Conservation (phyloP, 225 moss, liverwort and hornwort genomes). For the Sphagnum tenellum region DNA sequence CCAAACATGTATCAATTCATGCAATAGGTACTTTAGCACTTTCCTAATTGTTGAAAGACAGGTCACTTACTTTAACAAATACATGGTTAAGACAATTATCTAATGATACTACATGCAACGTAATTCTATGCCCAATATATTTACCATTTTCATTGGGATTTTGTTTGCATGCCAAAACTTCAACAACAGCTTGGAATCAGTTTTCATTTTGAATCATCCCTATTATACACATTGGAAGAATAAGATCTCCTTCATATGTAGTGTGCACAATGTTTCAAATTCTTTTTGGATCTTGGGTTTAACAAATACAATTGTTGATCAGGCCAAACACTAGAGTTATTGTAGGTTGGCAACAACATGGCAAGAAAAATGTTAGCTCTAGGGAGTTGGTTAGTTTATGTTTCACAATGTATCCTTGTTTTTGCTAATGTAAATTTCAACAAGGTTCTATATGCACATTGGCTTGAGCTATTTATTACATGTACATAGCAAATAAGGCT, state of each 20-base stretch:
- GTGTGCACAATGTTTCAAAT: no score
- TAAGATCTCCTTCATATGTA: background rate
- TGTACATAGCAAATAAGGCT: no score
- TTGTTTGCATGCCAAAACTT: no score
- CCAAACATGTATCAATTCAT: slow-evolving; percentile 47
- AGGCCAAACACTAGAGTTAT: slow-evolving; percentile 39
- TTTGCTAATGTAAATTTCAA: no score
- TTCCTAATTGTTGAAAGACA: slow-evolving; percentile 31
- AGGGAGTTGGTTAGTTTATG: slow-evolving; percentile 28
- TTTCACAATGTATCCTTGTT: no score
- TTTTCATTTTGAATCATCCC: no score
- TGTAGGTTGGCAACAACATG: slow-evolving; percentile 46
- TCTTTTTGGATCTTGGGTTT: background rate
- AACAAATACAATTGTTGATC: slow-evolving; percentile 29
- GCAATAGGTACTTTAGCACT: slow-evolving; percentile 31
- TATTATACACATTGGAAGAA: background rate
- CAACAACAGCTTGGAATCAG: no score
- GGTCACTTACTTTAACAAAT: slow-evolving; percentile 29
- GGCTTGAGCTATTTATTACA: no score
- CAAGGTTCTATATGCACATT: no score
- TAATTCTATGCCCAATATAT: slow-evolving; percentile 4
- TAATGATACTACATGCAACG: slow-evolving; percentile 40
- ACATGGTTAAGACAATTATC: slow-evolving; percentile 40
- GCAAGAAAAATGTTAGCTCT: slow-evolving; percentile 42
- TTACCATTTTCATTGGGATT: background rate